Conservation (phyloP, 2,329 filamentous ascomycete genomes). For the Tolypocladium tundrense region DNA sequence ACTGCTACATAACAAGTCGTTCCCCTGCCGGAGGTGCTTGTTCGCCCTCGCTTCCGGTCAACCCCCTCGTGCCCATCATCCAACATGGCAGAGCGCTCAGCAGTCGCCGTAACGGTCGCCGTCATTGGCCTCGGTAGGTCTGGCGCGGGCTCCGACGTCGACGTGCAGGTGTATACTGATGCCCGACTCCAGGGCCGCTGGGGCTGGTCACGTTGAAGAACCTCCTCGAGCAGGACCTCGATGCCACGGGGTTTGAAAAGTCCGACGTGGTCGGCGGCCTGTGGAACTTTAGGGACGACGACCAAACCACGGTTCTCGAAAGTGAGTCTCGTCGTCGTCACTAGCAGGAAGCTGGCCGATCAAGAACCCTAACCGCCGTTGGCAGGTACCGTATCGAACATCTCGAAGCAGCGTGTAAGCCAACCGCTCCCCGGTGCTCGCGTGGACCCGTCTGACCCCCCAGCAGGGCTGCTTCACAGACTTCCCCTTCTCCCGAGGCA, state of each 20-base stretch:
- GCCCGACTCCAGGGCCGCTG: conserved; percentile 14
- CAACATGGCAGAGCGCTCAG: background rate
- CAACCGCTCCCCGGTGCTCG: no score
- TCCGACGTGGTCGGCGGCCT: conserved; percentile 29
- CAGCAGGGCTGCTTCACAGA: conserved; percentile 23
- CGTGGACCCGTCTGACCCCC: no score
- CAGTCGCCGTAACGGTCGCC: conserved; percentile 18
- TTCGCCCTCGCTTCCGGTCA: no score
- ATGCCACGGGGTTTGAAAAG: conserved; percentile 31
- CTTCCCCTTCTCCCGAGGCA: conserved; percentile 16
- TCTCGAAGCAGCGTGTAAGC: conserved; percentile 19
- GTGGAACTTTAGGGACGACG: conserved; percentile 30
- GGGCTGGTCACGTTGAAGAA: conserved; percentile 30
- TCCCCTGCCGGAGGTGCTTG: no score
- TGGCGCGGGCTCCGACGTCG: background rate
- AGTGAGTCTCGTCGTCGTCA: conserved; percentile 12
- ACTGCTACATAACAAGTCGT: no score
- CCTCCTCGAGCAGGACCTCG: conserved; percentile 30
- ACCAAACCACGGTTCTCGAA: conserved; percentile 25
- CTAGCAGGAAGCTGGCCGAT: background rate
- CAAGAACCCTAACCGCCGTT: no score
- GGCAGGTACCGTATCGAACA: conserved; percentile 19
- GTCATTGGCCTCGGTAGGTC: conserved; percentile 18
- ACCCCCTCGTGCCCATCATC: no score
- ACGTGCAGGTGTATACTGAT: no score